These are phyloP conservation scores for Coemansia sp. DNA, from an alignment of 192 early-diverging fungal species.

Conservation along the genomic window DNA sequence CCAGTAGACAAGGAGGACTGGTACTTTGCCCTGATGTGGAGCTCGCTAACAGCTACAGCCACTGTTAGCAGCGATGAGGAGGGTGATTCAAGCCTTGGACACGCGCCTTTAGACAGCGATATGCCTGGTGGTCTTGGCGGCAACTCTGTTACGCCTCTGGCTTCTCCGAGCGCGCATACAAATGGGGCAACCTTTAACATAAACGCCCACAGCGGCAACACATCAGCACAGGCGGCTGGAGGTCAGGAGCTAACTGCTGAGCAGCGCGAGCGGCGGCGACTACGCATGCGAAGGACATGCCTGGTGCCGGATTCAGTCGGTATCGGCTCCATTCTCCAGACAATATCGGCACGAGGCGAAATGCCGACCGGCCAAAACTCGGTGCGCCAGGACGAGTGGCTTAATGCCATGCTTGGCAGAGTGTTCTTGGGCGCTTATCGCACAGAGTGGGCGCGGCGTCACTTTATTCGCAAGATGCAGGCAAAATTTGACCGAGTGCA, in stretches of 20 bases:
- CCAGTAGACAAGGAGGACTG: constrained; percentile 87
- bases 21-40: constrained; percentile 81
- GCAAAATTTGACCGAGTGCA: constrained; percentile 65
- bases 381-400: constrained; percentile 71
- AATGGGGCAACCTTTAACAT: background rate
- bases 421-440: constrained; percentile 74
- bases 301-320: constrained; percentile 40
- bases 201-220: background rate
- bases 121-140: background rate
- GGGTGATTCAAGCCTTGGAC: background rate
- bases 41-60: constrained; percentile 52
- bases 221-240: constrained; percentile 3
- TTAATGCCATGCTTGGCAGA: constrained; percentile 84
- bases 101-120: background rate
- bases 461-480: constrained; percentile 68
- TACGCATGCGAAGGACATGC: constrained; percentile 38
- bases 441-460: constrained; percentile 62
- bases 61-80: constrained; percentile 34
- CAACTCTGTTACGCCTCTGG: background rate
- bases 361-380: constrained; percentile 8
- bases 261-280: constrained; percentile 29
- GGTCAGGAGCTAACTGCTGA: constrained; percentile 13
- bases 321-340: constrained; percentile 34
- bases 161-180: background rate
- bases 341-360: constrained; percentile 42